Evolutionary conservation across 2,329 filamentous ascomycete species (phyloP), one percentile per base, ranked within the genome.

Genomic region (Neopestalotiopsis sp.): DNA sequence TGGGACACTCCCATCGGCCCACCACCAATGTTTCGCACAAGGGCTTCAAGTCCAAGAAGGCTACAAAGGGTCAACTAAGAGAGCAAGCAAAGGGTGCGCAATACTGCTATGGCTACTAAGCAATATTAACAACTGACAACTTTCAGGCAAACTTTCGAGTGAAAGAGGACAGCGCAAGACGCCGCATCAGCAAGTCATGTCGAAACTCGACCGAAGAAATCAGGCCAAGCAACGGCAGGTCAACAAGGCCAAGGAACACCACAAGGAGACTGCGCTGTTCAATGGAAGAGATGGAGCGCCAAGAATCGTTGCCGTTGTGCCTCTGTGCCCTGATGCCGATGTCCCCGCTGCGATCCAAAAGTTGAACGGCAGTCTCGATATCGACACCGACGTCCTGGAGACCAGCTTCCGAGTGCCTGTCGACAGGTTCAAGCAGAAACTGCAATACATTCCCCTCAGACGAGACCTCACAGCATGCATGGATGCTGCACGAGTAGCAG

Each of bases 171-270:
- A 86, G 75, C 90, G 95, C 77, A 97, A 94, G 81, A 97, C 95
- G 17, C 94, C 94, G 67, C 94, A 97, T 80, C 96, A 99, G 80
- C 94, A 97, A 83, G 90, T 98, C 83, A 95, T 98, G 93, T 97
- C 94, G 69, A 99, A 98, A 83, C 89, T 99, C 80, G 94, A 97
- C 81, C 92, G 96, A 70, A 91, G 94, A 75, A 98, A 99, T 81
- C 94, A 97, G 84, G 93, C 94, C 74, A 95, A 95, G 81, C 96
- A 99, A 85, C 91, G 92, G 80, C 93, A 95, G 76, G 84, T 92
- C 71, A 86, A 90, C 74, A 98, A 98, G 82, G 90, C 94, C 77
- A 91, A 91, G 77, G 94, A 96, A 75, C 92, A 96, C 77, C 87
- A 92, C 62, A 92, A 92, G 74, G 92, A 94, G 66, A 90, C 89